phyloP scores from a whole-genome alignment of 75 land plant genomes.

The Pinus taeda region DNA sequence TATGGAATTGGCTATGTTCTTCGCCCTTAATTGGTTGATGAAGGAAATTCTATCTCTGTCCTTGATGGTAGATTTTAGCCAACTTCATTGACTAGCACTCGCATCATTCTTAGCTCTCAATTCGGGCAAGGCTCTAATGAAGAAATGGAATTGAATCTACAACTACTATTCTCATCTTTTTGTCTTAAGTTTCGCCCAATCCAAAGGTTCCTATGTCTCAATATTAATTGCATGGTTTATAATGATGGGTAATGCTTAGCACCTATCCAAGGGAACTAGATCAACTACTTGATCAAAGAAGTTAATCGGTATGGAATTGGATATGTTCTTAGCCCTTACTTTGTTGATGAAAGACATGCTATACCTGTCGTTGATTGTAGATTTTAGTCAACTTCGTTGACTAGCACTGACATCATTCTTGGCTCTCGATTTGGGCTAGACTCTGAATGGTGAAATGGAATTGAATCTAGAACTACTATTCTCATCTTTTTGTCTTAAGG shows the following conservation, averaged over 20 bases:
- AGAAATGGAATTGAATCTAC: background rate
- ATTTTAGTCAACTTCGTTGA: too few relatives aligned
- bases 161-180: background rate
- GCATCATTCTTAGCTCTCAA: too few relatives aligned
- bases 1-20: background rate
- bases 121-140: too few relatives aligned
- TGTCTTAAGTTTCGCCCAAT: background rate
- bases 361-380: too few relatives aligned
- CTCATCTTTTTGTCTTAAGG: background rate
- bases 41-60: background rate
- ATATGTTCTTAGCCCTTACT: background rate
- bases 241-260: too few relatives aligned
- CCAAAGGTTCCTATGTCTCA: constrained; percentile 1
- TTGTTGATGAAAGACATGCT: background rate
- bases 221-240: background rate
- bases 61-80: too few relatives aligned
- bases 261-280: too few relatives aligned
- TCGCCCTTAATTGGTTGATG: background rate
- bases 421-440: too few relatives aligned
- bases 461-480: background rate
- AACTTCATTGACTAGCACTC: too few relatives aligned
- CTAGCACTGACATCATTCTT: too few relatives aligned
- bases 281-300: too few relatives aligned
- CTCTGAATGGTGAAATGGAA: background rate
- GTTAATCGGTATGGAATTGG: background rate